Percentiles rank a stretch among this genome's conserved stretches.
Conservation (phyloP, 2,329 filamentous ascomycete genomes). For the Thelonectria olida region DNA sequence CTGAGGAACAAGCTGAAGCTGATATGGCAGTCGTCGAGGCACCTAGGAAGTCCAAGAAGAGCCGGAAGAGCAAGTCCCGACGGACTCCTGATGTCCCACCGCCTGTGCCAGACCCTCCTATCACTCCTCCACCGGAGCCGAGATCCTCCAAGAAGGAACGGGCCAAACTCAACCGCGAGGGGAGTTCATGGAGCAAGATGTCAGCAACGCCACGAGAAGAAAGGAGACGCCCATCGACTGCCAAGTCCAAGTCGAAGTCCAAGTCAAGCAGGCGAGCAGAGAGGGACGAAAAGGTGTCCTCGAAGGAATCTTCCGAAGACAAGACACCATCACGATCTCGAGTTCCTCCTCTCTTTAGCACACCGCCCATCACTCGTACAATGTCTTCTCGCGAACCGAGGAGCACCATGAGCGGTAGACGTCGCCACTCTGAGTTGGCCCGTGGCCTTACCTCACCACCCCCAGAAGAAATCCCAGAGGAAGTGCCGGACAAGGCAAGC, state of each 20-base stretch:
- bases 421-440: slow-evolving; percentile 74
- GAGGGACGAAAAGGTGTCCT: slow-evolving; percentile 69
- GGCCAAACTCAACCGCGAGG: slow-evolving; percentile 77
- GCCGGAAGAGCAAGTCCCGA: slow-evolving; percentile 51
- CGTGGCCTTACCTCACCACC: slow-evolving; percentile 76
- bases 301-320: slow-evolving; percentile 79
- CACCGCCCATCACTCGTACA: slow-evolving; percentile 72
- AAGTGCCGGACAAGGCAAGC: slow-evolving; percentile 71
- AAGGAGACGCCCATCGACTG: slow-evolving; percentile 65
- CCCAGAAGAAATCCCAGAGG: slow-evolving; percentile 69
- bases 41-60: slow-evolving; percentile 55
- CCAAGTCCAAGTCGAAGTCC: slow-evolving; percentile 72
- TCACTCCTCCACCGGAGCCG: slow-evolving; percentile 62
- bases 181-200: slow-evolving; percentile 81
- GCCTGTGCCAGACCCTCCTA: slow-evolving; percentile 55
- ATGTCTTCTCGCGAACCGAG: slow-evolving; percentile 75
- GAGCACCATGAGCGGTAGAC: slow-evolving; percentile 62
- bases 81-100: slow-evolving; percentile 48
- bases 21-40: slow-evolving; percentile 61
- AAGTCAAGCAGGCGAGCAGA: slow-evolving; percentile 66
- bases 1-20: slow-evolving; percentile 44
- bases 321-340: slow-evolving; percentile 65
- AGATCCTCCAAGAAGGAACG: slow-evolving; percentile 78
- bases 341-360: slow-evolving; percentile 72
- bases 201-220: slow-evolving; percentile 59